These are phyloP conservation scores for Clonostachys solani DNA, from an alignment of 2,329 filamentous ascomycete genomes.

Conservation along the genomic window DNA sequence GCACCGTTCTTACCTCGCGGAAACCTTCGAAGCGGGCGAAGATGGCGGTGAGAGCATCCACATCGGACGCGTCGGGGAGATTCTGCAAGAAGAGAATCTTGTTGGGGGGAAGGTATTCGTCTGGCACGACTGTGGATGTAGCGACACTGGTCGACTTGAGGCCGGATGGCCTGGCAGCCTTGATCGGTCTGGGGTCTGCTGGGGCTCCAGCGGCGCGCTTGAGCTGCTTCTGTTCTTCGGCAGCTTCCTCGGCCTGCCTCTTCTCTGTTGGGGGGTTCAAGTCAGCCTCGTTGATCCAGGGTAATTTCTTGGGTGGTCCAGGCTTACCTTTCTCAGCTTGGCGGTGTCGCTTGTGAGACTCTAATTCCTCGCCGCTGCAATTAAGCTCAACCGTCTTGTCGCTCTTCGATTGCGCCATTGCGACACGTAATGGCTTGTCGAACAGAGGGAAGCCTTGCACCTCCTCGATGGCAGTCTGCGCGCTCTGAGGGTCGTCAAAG, in stretches of 20 bases:
- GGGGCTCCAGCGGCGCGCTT: slow-evolving; percentile 54
- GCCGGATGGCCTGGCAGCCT: slow-evolving; percentile 56
- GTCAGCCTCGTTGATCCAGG: neutral
- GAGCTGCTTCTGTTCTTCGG: slow-evolving; percentile 72
- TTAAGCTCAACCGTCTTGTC: slow-evolving; percentile 79
- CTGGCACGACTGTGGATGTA: slow-evolving; percentile 74
- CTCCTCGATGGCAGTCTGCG: slow-evolving; percentile 77
- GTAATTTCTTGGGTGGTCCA: neutral
- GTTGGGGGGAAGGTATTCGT: slow-evolving; percentile 96
- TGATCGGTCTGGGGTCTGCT: slow-evolving; percentile 54
- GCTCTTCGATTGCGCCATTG: slow-evolving; percentile 76
- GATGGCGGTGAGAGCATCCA: slow-evolving; percentile 72
- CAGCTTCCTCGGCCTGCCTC: slow-evolving; percentile 79
- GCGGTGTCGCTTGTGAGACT: slow-evolving; percentile 78
- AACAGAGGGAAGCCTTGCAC: slow-evolving; percentile 91
- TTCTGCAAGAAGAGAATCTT: slow-evolving; percentile 95
- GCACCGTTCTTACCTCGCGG: slow-evolving; percentile 85
- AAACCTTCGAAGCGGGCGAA: slow-evolving; percentile 93
- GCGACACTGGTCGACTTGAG: slow-evolving; percentile 72
- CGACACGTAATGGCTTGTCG: slow-evolving; percentile 82
- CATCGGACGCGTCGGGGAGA: slow-evolving; percentile 79
- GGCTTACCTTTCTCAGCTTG: slow-evolving; percentile 81
- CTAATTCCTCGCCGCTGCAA: slow-evolving; percentile 76
- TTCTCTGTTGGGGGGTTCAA: slow-evolving; percentile 40
- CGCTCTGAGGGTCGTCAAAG: slow-evolving; percentile 78